Evolutionary conservation across 164 flowering plant species (phyloP).

Genomic region (Nymphaea thermarum): DNA sequence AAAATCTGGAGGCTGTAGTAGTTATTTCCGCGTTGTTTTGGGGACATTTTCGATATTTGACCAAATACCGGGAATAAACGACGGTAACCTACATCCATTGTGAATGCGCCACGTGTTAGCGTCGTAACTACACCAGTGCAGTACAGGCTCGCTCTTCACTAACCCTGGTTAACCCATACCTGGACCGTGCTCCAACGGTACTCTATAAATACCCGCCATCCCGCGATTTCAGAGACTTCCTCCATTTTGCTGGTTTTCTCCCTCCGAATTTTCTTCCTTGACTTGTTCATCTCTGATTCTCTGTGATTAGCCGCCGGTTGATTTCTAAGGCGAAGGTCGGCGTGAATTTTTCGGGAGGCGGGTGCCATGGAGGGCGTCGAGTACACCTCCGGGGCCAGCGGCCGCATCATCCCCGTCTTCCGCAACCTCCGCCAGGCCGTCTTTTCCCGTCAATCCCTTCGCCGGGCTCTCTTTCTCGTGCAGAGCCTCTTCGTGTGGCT

Average conservation of each 20-base stretch:
- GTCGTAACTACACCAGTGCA: too few relatives aligned
- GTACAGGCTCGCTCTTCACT: background rate
- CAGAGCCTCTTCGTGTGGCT: constrained; percentile 52
- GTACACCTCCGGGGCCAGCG: constrained; percentile 92
- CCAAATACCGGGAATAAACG: too few relatives aligned
- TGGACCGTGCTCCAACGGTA: too few relatives aligned
- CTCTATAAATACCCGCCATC: too few relatives aligned
- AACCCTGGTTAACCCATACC: too few relatives aligned
- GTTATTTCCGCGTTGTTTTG: too few relatives aligned
- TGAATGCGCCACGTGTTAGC: too few relatives aligned
- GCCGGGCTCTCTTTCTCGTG: constrained; percentile 32
- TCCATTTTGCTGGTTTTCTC: background rate
- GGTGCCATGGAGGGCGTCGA: constrained; percentile 24
- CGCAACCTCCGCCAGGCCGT: constrained; percentile 31
- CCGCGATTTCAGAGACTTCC: background rate
- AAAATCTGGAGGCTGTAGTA: too few relatives aligned
- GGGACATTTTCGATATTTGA: too few relatives aligned
- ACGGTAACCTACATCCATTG: too few relatives aligned
- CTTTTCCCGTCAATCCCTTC: constrained; percentile 21
- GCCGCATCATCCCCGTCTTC: constrained; percentile 71
- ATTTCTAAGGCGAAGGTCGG: background rate
- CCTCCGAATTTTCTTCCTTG: background rate
- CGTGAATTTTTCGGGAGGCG: background rate
- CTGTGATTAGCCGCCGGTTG: background rate
- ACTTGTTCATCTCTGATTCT: background rate